These are phyloP conservation scores for Rosa persica DNA, from an alignment of 306 rosid genomes.

Conservation along the genomic window DNA sequence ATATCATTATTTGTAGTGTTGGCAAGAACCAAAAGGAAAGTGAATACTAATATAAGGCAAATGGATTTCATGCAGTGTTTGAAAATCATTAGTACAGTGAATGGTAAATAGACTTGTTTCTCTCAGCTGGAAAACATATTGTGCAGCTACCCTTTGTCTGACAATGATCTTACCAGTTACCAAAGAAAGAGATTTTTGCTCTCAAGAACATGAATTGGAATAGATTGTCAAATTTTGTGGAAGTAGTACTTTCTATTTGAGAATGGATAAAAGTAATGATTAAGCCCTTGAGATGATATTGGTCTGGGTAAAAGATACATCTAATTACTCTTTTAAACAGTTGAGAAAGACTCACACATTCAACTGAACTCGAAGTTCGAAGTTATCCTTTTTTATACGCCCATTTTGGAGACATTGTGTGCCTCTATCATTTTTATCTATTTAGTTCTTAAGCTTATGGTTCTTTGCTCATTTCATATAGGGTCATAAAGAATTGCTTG, in stretches of 20 bases:
- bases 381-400: no score
- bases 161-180: conserved; percentile 3
- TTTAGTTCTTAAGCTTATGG: conserved; percentile 11
- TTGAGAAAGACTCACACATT: neutral
- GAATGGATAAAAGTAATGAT: neutral
- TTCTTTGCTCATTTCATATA: conserved; percentile 9
- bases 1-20: neutral
- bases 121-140: neutral
- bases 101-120: neutral
- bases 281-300: neutral
- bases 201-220: neutral
- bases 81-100: neutral
- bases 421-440: neutral
- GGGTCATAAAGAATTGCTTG: conserved; percentile 98
- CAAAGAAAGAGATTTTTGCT: neutral
- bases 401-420: neutral
- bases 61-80: neutral
- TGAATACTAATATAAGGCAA: neutral
- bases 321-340: neutral
- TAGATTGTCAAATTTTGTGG: neutral
- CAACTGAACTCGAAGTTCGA: neutral
- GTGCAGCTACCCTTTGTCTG: neutral
- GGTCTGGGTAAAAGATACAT: neutral
- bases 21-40: neutral
- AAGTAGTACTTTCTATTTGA: neutral